Evolutionary conservation across 495 filamentous ascomycete species (phyloP), one percentile per base, ranked within the genome.

Genomic region (Aspergillus affinis): DNA sequence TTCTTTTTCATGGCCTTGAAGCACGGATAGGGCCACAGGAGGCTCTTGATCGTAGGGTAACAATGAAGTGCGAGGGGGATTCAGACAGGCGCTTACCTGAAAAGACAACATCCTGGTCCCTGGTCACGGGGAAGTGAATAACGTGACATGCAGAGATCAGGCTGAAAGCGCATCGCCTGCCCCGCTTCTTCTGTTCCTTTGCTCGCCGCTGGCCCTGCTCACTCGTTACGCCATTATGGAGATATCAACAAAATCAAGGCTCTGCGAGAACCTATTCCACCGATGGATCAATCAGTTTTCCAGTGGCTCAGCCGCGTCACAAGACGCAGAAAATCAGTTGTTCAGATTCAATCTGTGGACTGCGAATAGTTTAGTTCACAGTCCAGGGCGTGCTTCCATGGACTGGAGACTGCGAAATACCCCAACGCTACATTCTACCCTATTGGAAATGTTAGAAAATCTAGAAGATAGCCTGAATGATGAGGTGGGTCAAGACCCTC

Each of bases 261-360:
- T 53, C 17, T 59, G 57, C 46, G 48, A 32, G 2, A n/a, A 6
- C 13, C 50, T 27, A 6, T 54, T 52, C 12, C 48, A 59, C 18
- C 49, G 23, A 12, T 20, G 36, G 30, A 27, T 29, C 12, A 2
- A 45, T 17, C 20, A 21, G 19, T 15, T 44, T n/a, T 2, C 36
- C 1, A 10, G 26, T 21, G 29, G n/a, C 19, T 29, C 52, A 2
- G 7, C 10, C 0, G 1, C 30, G 4, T 6, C 10, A 19, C 57
- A 60, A 19, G 57, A 48, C 15, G 19, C 17, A 41, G 64, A 66
- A 30, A 66, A 66, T 48, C 55, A 63, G 17, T 13, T 66, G 4
- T 66, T 66, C 36, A 7, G 64, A n/a, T 66, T 63, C 53, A 66
- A 66, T 23, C 53, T 63, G 7, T 66, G 60, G 64, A 30, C 60